Evolutionary conservation across 2,329 filamentous ascomycete genomes (phyloP).

Genomic region (Colletotrichum acutatum): DNA sequence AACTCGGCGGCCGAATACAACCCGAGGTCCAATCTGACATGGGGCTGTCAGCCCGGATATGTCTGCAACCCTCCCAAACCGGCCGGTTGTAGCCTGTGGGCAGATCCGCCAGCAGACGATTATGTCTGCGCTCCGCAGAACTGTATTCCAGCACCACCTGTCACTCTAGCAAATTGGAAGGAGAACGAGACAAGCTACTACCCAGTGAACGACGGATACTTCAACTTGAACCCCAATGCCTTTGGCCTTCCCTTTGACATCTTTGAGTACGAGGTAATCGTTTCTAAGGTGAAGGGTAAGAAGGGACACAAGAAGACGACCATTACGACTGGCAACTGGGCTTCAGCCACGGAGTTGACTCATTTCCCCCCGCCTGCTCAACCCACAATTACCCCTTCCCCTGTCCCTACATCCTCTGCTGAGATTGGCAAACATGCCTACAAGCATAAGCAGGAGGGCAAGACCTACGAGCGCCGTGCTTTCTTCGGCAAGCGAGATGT

Average conservation of each 20-base stretch:
- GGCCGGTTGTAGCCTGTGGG: slow-evolving; percentile 62
- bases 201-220: slow-evolving; percentile 66
- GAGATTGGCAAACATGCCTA: slow-evolving; percentile 29
- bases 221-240: slow-evolving; percentile 69
- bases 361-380: slow-evolving; percentile 47
- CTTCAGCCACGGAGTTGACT: slow-evolving; percentile 60
- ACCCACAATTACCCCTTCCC: slow-evolving; percentile 36
- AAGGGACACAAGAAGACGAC: slow-evolving; percentile 52
- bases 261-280: slow-evolving; percentile 59
- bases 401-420: neutral
- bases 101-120: slow-evolving; percentile 54
- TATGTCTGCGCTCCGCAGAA: slow-evolving; percentile 58
- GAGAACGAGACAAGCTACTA: slow-evolving; percentile 60
- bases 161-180: slow-evolving; percentile 53
- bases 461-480: slow-evolving; percentile 35
- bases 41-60: slow-evolving; percentile 63
- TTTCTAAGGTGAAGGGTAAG: slow-evolving; percentile 47
- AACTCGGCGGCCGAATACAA: slow-evolving; percentile 41
- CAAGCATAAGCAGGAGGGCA: slow-evolving; percentile 27
- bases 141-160: slow-evolving; percentile 56
- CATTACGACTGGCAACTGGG: slow-evolving; percentile 66
- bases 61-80: slow-evolving; percentile 65
- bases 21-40: slow-evolving; percentile 56
- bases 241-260: slow-evolving; percentile 74
- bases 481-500: slow-evolving; percentile 51